A percentile compares a stretch with the other conserved stretches of the same genome.
Evolutionary conservation across 2,329 filamentous ascomycete species (phyloP).

Genomic region (Grosmannia clavigera): DNA sequence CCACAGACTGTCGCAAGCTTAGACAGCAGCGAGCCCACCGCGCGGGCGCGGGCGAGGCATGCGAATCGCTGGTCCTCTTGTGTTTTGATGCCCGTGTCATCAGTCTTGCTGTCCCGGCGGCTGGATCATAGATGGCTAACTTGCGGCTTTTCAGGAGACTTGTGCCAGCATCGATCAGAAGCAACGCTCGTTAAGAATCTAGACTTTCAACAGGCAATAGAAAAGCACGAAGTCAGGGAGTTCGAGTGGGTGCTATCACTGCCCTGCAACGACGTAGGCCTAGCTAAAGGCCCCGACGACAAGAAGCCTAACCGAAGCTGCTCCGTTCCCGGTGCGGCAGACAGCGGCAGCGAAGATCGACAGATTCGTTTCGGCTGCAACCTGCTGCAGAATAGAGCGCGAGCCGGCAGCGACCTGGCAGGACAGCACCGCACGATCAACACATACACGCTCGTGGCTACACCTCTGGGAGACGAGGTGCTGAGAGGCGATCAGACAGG

Average conservation of each 20-base stretch:
- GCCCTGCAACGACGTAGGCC: slow-evolving; percentile 13
- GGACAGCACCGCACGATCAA: slow-evolving; percentile 19
- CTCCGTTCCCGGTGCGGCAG: slow-evolving; percentile 3
- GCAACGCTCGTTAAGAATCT: background rate
- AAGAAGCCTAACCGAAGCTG: slow-evolving; percentile 5
- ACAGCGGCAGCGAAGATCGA: slow-evolving; percentile 7
- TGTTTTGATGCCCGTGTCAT: too few relatives aligned
- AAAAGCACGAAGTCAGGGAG: slow-evolving; percentile 32
- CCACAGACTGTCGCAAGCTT: background rate
- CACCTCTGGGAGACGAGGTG: slow-evolving; percentile 21
- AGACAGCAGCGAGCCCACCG: background rate
- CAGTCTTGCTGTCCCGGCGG: too few relatives aligned
- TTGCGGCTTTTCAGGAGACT: background rate
- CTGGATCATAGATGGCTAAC: background rate
- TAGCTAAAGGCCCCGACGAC: background rate
- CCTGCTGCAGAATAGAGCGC: slow-evolving; percentile 27
- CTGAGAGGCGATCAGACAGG: background rate
- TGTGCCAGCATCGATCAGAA: background rate
- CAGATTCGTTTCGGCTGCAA: slow-evolving; percentile 40
- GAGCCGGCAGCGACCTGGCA: slow-evolving; percentile 13
- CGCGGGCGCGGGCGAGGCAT: background rate
- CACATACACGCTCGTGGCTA: slow-evolving; percentile 35
- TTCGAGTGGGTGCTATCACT: slow-evolving; percentile 37
- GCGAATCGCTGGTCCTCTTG: background rate
- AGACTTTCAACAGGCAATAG: slow-evolving; percentile 4